Evolutionary conservation across 805 yeast species (phyloP), one percentile per base, ranked within the genome.

Genomic region (Candida incommunis): DNA sequence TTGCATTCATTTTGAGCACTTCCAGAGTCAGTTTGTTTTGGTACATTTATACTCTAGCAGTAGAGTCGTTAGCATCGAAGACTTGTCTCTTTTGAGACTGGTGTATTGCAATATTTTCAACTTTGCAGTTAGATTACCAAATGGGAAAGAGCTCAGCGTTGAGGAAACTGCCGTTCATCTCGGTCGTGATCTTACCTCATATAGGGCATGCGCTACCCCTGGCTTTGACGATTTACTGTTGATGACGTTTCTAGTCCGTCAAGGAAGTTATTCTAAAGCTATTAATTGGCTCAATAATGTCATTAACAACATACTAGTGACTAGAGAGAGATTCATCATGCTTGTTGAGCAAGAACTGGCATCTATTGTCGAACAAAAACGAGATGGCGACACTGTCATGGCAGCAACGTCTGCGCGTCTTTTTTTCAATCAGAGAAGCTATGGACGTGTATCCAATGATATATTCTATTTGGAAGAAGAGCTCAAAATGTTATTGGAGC

Each of bases 131-230:
- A 65, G 66, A 41, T 65, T 73, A 9, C 80, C 75, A 1, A 73
- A 76, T 54, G 90, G 87, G 2, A 57, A 69, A 2, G 59, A 68
- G 15, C 65, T 79, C 20, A 74, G 83, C 0, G 83, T 72, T 56
- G 94, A 87, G 46, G 73, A 78, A 41, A 95, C 87, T n/a, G 79
- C 86, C 4, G 68, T 80, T 18, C 70, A 72, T 23, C 60, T 87
- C 37, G 82, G 85, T 55, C 70, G 76, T 24, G 96, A 88, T 51
- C 75, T 92, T 4, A 66, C 88, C 22, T 49, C 49, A 11, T 69
- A 74, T 41, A 65, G 66, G 13, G 66, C 85, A 22, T 69, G 72
- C 25, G 70, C 70, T 40, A 80, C 87, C 1, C 71, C 75, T 48
- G 72, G 73, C 48, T 78, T 80, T 54, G 75, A 76, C 15, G 96